Conservation (phyloP, 164 flowering plant genomes). For the Dillenia suffruticosa region DNA sequence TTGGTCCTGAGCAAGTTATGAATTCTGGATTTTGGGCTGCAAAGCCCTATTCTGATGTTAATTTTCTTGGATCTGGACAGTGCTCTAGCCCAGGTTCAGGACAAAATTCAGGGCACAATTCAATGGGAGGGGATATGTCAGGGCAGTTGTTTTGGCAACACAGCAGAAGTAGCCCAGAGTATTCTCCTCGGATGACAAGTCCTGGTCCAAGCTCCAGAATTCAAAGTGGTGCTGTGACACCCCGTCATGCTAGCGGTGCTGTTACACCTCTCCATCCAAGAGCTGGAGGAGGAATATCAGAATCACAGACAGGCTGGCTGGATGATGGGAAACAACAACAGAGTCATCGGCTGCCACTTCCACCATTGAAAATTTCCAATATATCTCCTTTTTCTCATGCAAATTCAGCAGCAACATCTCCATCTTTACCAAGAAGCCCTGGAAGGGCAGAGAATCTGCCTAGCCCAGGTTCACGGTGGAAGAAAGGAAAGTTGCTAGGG, state of each 20-base stretch:
- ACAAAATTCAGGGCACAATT: conserved; percentile 77
- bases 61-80: conserved; percentile 73
- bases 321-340: conserved; percentile 87
- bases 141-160: conserved; percentile 71
- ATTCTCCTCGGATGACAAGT: conserved; percentile 59
- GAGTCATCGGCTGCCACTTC: conserved; percentile 84
- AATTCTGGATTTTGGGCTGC: conserved; percentile 55
- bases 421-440: conserved; percentile 91
- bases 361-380: conserved; percentile 54
- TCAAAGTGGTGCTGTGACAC: conserved; percentile 38
- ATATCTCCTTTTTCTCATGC: conserved; percentile 64
- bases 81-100: conserved; percentile 93
- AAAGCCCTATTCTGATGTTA: conserved; percentile 59
- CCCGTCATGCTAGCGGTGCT: conserved; percentile 40
- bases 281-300: conserved; percentile 53
- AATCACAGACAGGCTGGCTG: conserved; percentile 51
- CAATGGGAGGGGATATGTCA: conserved; percentile 64
- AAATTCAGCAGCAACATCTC: conserved; percentile 66
- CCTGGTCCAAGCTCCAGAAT: conserved; percentile 66
- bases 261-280: conserved; percentile 91
- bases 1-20: conserved; percentile 52
- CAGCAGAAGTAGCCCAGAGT: conserved; percentile 60
- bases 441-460: conserved; percentile 73
- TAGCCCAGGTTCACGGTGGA: conserved; percentile 89
- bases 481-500: conserved; percentile 84